Base-by-base conservation (phyloP, 2,329 filamentous ascomycete genomes). In the Aspergillus carbonarius region DNA sequence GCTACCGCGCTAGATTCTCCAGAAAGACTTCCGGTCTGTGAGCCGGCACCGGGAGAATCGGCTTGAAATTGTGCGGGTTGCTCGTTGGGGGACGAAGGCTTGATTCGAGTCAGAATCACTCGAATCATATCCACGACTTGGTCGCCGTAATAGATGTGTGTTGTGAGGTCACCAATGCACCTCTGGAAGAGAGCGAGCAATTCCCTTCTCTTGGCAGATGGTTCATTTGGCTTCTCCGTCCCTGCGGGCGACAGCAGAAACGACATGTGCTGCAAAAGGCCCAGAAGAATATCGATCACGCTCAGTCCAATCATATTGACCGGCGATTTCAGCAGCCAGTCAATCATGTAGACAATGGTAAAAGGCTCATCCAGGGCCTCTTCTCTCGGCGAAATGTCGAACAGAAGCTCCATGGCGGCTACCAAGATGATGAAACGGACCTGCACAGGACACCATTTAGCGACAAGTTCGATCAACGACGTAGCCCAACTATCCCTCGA, bases 101-200 rank as follows among this genome's bases (percentile, higher is more conserved):
- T 95, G 30, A 98, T 81, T 18, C 92, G 88, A 30, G 85, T 79
- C 15, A 98, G 78, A 46, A 98, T 88, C 0, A 91, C 87, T 18
- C 87, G 84, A 53, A 97, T 87, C 92, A 98, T 97, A 74, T 99
- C 95, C 1, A 90, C 88, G 56, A 98, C 91, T 74, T 99, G 95
- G 67, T 98, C 93, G 1, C 91, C 91, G 72, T 99, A 99, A 79
- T 99, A 99, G 32, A 97, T 88, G 70, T 99, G 95, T 0, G 91
- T 96, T 2, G 93, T 92, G 27, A 99, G 80, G 71, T 93, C 87
- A n/a, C 92, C 92, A 61, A 97, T 92, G 75, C 91, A 96, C 65
- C 85, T 83, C 72, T 95, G 88, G 15, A 98, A 82, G 32, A 88
- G 85, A 34, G 80, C 75, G 27, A 96, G 78, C 15, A 97, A 81